Conservation (phyloP, 805 yeast species). For the Schwanniomyces yamadae region DNA sequence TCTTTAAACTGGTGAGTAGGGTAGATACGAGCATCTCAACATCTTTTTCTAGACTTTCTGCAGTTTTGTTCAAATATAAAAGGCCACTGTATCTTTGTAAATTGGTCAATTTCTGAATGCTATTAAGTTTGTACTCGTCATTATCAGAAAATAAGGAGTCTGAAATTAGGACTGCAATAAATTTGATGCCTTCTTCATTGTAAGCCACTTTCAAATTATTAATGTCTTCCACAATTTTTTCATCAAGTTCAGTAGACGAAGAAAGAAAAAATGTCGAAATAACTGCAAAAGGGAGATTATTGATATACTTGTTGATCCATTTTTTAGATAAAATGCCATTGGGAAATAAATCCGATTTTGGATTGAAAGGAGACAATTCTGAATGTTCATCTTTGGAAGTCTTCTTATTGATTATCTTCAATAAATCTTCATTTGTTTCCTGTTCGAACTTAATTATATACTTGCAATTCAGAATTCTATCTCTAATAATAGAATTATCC, state of each 20-base stretch:
- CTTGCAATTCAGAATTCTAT: constrained; percentile 33
- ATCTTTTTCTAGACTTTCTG: constrained; percentile 22
- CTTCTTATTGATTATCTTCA: neutral
- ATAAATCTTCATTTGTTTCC: constrained; percentile 4
- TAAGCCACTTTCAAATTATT: constrained; percentile 13
- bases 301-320: constrained; percentile 38
- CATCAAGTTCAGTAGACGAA: constrained; percentile 12
- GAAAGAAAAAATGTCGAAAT: constrained; percentile 20
- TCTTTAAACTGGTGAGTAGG: constrained; percentile 28
- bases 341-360: constrained; percentile 26
- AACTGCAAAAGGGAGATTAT: constrained; percentile 31
- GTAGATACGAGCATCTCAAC: constrained; percentile 30
- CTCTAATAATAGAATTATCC: constrained; percentile 39
- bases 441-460: constrained; percentile 23
- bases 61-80: constrained; percentile 18
- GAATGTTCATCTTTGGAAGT: constrained; percentile 21
- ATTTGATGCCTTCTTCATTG: constrained; percentile 13
- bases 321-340: constrained; percentile 28
- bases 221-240: constrained; percentile 14
- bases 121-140: constrained; percentile 22
- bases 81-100: constrained; percentile 32
- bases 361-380: constrained; percentile 36
- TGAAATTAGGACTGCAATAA: constrained; percentile 25
- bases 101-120: constrained; percentile 27
- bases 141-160: constrained; percentile 9